Base-by-base conservation (phyloP, 1,139 yeast genomes). In the Pichia sp. region DNA sequence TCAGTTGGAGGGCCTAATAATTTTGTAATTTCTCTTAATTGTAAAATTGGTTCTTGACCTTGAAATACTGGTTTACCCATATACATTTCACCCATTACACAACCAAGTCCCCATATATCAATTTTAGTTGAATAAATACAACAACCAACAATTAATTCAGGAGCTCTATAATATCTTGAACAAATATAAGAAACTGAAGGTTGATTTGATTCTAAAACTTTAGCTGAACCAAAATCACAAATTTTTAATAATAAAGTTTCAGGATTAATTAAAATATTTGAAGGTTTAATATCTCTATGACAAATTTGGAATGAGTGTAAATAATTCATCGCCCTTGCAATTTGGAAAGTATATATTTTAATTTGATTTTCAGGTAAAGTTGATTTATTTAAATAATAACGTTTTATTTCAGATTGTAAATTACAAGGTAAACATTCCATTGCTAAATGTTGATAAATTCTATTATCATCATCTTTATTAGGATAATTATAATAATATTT, bases 351-450 rank as follows among this genome's bases (percentile, higher is more conserved):
- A 61, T 82, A 84, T 23, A 83, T 76, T 58, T 81, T 81, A 68
- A 83, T 76, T 56, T 81, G 88, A 41, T 81, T 79, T 53, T 80
- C 72, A 11, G 88, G 88, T 37, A 83, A 65, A 47, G 80, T 78
- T 52, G 77, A 63, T 54, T 78, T 77, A 49, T 76, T 71, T 46
- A 73, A 72, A 55, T 80, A 74, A 59, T 78, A 82, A 54, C 79
- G 74, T 53, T 80, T 79, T 53, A 83, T 82, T 61, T 83, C 93
- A 38, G 71, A 64, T 58, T 83, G 91, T 49, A 83, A 68, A 46
- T 84, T 83, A 34, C 82, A 80, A n/a, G 91, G 91, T 45, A 83
- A 67, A 53, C 89, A 81, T 62, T 83, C 93, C 93, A 83, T 83
- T 23, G 85, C 91, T 54, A 83, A 66, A 64, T 82, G 85, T 58